Conservation (phyloP, 768 basidiomycete species). For the Agrocybe praecox region DNA sequence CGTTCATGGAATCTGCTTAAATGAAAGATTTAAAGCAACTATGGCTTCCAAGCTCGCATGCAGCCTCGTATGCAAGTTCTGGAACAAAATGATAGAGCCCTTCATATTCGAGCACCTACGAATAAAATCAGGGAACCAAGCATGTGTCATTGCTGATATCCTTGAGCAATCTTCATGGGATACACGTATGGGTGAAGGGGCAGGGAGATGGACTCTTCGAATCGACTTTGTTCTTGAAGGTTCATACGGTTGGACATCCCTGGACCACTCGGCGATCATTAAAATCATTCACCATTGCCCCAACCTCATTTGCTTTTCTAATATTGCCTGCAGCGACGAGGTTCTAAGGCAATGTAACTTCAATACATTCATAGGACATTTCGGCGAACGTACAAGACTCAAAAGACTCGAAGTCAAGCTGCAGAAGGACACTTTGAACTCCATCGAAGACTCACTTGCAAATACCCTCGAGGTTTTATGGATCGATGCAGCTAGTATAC, state of each 20-base stretch:
- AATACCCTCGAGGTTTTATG: constrained; percentile 22
- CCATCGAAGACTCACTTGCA: constrained; percentile 10
- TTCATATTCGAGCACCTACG: constrained; percentile 23
- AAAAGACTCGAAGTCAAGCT: constrained; percentile 24
- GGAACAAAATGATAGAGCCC: constrained; percentile 17
- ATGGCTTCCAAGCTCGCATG: constrained; percentile 23
- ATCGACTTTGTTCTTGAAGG: constrained; percentile 25
- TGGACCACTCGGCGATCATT: constrained; percentile 20
- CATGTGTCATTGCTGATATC: constrained; percentile 13
- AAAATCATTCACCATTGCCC: constrained; percentile 22
- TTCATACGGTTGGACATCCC: constrained; percentile 18
- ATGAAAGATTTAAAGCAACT: constrained; percentile 14
- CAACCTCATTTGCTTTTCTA: constrained; percentile 26
- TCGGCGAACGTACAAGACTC: constrained; percentile 8
- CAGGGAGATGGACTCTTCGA: constrained; percentile 22
- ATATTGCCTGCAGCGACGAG: constrained; percentile 16
- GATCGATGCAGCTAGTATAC: constrained; percentile 13
- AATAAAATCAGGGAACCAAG: constrained; percentile 22
- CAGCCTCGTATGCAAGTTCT: constrained; percentile 21
- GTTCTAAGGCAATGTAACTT: neutral
- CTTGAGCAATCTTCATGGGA: constrained; percentile 3
- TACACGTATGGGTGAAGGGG: neutral
- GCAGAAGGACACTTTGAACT: constrained; percentile 8
- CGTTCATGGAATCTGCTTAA: constrained; percentile 19
- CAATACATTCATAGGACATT: neutral